Evolutionary conservation across 2,329 filamentous ascomycete genomes (phyloP).

Genomic region (Alternaria brassicae): DNA sequence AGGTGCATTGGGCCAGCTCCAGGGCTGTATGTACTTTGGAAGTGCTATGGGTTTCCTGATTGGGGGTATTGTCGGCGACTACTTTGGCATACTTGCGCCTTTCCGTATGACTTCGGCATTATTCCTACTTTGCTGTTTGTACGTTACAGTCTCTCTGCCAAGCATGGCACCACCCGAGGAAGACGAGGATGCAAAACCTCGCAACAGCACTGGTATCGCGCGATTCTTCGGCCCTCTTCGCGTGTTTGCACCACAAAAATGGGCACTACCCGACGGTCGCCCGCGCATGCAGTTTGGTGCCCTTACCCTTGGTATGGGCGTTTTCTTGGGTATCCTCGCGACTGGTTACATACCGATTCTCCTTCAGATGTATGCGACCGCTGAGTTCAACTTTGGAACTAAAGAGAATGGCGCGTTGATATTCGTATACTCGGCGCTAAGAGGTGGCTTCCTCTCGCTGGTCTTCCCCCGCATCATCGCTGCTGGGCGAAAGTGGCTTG

Average conservation of each 20-base stretch:
- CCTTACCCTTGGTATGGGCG: constrained; percentile 68
- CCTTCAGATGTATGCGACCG: constrained; percentile 58
- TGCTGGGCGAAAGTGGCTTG: constrained; percentile 50
- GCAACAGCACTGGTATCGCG: constrained; percentile 51
- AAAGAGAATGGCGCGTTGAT: constrained; percentile 57
- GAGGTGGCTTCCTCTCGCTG: constrained; percentile 55
- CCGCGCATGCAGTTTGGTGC: constrained; percentile 66
- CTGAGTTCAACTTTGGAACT: constrained; percentile 55
- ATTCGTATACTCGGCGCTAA: constrained; percentile 54
- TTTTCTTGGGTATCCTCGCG: constrained; percentile 72
- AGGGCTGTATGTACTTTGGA: constrained; percentile 72
- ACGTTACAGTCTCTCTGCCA: constrained; percentile 54
- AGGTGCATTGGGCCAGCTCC: constrained; percentile 68
- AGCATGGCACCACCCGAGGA: constrained; percentile 55
- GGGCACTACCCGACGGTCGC: constrained; percentile 60
- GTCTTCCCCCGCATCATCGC: constrained; percentile 56
- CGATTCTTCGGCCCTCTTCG: constrained; percentile 69
- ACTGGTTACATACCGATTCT: constrained; percentile 72
- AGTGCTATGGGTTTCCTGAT: constrained; percentile 69
- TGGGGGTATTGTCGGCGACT: constrained; percentile 70
- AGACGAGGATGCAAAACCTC: constrained; percentile 39
- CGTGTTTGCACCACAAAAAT: constrained; percentile 66
- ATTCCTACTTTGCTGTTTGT: constrained; percentile 56
- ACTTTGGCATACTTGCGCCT: constrained; percentile 67
- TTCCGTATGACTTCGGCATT: constrained; percentile 69